Percentiles rank a stretch among this genome's conserved stretches.
Evolutionary conservation across 768 basidiomycete species (phyloP).

Genomic region (Phylloporus arenicola): DNA sequence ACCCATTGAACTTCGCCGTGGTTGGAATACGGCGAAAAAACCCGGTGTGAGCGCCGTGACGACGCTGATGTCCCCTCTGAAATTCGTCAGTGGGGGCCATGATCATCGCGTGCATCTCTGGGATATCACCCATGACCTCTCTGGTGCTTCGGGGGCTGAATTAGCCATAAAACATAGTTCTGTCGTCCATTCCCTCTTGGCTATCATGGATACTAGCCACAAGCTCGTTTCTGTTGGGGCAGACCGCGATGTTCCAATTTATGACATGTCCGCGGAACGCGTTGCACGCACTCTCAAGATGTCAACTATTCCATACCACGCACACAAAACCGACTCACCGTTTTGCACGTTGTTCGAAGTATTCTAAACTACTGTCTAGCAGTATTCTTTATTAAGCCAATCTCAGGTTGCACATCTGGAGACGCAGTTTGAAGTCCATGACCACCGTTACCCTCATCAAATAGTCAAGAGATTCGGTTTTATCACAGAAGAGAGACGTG

Average conservation of each 20-base stretch:
- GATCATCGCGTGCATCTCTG: conserved; percentile 47
- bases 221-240: conserved; percentile 46
- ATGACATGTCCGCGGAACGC: conserved; percentile 44
- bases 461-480: conserved; percentile 45
- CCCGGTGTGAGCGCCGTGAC: conserved; percentile 40
- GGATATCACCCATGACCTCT: conserved; percentile 34
- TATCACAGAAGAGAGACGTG: conserved; percentile 31
- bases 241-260: conserved; percentile 42
- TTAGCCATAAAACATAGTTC: conserved; percentile 41
- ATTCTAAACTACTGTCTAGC: conserved; percentile 1
- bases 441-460: conserved; percentile 34
- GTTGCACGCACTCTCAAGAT: conserved; percentile 36
- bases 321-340: conserved; percentile 33
- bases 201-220: conserved; percentile 40
- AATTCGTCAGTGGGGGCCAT: conserved; percentile 47
- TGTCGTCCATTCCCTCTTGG: conserved; percentile 39
- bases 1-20: conserved; percentile 18
- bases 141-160: conserved; percentile 26
- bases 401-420: conserved; percentile 45
- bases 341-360: conserved; percentile 45
- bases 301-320: conserved; percentile 42
- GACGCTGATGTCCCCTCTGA: conserved; percentile 35
- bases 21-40: conserved; percentile 34
- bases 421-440: conserved; percentile 48
- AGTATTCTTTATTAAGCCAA: not conserved